Evolutionary conservation across 495 filamentous ascomycete species (phyloP).

Genomic region (Annulohypoxylon nitens): DNA sequence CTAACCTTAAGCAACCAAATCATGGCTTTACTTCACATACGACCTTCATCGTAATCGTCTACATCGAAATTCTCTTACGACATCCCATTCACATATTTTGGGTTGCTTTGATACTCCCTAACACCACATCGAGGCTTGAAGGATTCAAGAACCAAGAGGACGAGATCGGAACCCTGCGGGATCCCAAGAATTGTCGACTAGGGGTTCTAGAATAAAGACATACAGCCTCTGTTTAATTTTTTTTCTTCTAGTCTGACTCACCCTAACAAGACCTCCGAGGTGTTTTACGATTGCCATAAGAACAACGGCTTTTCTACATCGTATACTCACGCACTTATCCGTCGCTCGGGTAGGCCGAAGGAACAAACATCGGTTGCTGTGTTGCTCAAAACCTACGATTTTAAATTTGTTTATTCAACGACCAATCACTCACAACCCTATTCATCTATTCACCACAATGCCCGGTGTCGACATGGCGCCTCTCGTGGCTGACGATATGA

Average conservation of each 20-base stretch:
- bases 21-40: neutral
- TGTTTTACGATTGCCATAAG: neutral
- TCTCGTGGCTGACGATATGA: conserved; percentile 63
- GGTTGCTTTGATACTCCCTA: neutral
- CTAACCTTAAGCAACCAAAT: neutral
- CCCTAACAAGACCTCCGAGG: conserved; percentile 1
- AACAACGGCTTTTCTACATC: conserved; percentile 20
- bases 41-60: neutral
- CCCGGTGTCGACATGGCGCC: conserved; percentile 61
- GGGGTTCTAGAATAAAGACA: neutral
- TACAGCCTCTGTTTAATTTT: conserved; percentile 25
- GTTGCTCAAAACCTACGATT: neutral
- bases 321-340: conserved; percentile 41
- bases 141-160: neutral
- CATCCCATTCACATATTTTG: neutral
- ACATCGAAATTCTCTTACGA: neutral
- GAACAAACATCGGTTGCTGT: conserved; percentile 32
- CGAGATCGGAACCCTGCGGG: neutral
- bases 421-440: conserved; percentile 6
- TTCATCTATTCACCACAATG: conserved; percentile 50
- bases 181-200: conserved; percentile 3
- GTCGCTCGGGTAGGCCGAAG: conserved; percentile 36
- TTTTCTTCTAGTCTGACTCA: conserved; percentile 40
- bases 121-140: neutral
- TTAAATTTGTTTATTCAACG: conserved; percentile 6